Base-by-base conservation (phyloP, 306 rosid species). In the Coriaria nepalensis region DNA sequence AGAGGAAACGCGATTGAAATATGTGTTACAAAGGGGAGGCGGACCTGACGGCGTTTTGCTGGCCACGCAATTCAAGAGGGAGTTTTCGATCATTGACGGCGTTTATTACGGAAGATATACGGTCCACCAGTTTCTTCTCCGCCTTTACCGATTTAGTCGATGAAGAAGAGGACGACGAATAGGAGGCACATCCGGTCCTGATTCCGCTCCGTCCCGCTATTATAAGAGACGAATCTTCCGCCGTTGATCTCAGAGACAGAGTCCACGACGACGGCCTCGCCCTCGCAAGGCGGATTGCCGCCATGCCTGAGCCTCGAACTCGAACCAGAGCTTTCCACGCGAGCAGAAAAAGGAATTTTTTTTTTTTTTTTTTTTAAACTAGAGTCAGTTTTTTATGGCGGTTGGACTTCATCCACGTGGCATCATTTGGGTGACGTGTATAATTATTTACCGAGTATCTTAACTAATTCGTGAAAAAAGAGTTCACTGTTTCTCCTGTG, bases 21-120 rank as follows among this genome's bases (percentile, higher is more conserved):
- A 3, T 20, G 29, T 20, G 29, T 20, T 20, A 55, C 4, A 9
- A 10, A n/a, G 43, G 34, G 20, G 35, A 13, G 14, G 33, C 6
- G 38, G 46, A 85, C 96, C 93, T 78, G 57, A 87, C 84, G 49
- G 72, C 56, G 73, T 73, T 78, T 40, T 86, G 83, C 61, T 73
- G 96, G 55, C 96, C 94, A 10, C 94, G 93, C 7, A 87, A 79
- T 70, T 87, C 86, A 0, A 86, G 79, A 33, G 96, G 94, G 12
- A 83, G 86, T 64, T 87, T 83, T 9, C 83, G 71, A 49, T 83
- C 94, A 35, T 83, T 68, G 47, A 72, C 88, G 50, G 86, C 78
- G 73, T 87, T 93, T n/a, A 83, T 78, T 8, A 80, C 76, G 10
- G 81, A 35, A 0, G 93, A 80, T 12, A 87, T 69, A 40, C 84